Conservation (phyloP, 805 yeast species). For the Wickerhamia fluorescens region DNA sequence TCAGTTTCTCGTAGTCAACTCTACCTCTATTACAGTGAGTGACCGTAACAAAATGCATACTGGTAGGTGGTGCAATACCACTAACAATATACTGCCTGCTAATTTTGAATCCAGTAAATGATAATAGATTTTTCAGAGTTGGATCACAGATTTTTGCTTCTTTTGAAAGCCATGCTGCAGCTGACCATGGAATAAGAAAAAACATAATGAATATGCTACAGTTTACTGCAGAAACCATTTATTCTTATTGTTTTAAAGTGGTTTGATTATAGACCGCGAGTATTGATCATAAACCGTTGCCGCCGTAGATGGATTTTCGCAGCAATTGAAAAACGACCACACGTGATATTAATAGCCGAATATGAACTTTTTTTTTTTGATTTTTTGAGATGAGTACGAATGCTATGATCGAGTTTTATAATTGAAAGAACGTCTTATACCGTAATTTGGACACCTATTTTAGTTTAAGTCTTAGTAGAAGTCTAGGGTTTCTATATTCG, state of each 20-base stretch:
- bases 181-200: neutral
- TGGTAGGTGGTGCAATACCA: slow-evolving; percentile 23
- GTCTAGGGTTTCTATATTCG: too few relatives aligned
- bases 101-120: slow-evolving; percentile 52
- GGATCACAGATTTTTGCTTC: slow-evolving; percentile 31
- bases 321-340: too few relatives aligned
- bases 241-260: too few relatives aligned
- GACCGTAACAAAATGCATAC: slow-evolving; percentile 38
- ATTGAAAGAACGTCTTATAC: too few relatives aligned
- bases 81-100: slow-evolving; percentile 42
- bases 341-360: too few relatives aligned
- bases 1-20: slow-evolving; percentile 34
- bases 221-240: too few relatives aligned
- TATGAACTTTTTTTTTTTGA: too few relatives aligned
- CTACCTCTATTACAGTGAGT: slow-evolving; percentile 48
- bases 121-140: slow-evolving; percentile 13
- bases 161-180: slow-evolving; percentile 13
- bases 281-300: too few relatives aligned
- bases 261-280: too few relatives aligned
- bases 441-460: slow-evolving; percentile 2
- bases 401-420: neutral
- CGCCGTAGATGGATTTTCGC: too few relatives aligned
- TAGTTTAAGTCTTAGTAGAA: too few relatives aligned
- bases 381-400: neutral
- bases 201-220: slow-evolving; percentile 1